Percentiles rank a stretch among this genome's conserved stretches.
Conservation (phyloP, 805 yeast genomes). For the Candida endomychidarum region DNA sequence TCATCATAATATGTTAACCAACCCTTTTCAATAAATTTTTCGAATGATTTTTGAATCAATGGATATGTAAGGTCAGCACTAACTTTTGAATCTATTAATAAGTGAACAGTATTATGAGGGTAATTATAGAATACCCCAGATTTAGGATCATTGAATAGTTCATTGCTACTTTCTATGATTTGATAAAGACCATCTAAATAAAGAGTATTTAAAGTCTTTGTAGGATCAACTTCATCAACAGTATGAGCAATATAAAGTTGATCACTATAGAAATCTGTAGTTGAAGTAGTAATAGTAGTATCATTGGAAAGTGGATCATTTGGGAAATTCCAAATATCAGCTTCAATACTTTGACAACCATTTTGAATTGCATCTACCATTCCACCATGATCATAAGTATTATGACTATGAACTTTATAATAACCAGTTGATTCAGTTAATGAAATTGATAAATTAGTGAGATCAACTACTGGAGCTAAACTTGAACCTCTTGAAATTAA, state of each 20-base stretch:
- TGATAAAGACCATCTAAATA: conserved; percentile 54
- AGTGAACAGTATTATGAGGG: conserved; percentile 50
- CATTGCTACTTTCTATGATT: conserved; percentile 51
- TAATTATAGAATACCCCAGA: conserved; percentile 40
- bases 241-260: conserved; percentile 65
- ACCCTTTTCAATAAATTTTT: conserved; percentile 45
- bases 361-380: conserved; percentile 41
- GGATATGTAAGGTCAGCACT: conserved; percentile 49
- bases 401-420: conserved; percentile 7
- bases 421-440: neutral
- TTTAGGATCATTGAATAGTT: conserved; percentile 19
- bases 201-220: conserved; percentile 47
- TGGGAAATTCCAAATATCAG: conserved; percentile 54
- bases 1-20: conserved; percentile 53
- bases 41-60: conserved; percentile 44
- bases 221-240: conserved; percentile 41
- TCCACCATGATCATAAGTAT: conserved; percentile 10
- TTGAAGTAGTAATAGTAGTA: conserved; percentile 28
- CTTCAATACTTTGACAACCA: conserved; percentile 63
- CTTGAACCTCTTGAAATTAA: neutral
- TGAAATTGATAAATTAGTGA: neutral
- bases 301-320: conserved; percentile 17
- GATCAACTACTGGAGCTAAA: conserved; percentile 9
- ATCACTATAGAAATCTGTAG: conserved; percentile 24
- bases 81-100: conserved; percentile 64